phyloP scores from a whole-genome alignment of 441 rosid genomes.

The Corymbia calophylla region DNA sequence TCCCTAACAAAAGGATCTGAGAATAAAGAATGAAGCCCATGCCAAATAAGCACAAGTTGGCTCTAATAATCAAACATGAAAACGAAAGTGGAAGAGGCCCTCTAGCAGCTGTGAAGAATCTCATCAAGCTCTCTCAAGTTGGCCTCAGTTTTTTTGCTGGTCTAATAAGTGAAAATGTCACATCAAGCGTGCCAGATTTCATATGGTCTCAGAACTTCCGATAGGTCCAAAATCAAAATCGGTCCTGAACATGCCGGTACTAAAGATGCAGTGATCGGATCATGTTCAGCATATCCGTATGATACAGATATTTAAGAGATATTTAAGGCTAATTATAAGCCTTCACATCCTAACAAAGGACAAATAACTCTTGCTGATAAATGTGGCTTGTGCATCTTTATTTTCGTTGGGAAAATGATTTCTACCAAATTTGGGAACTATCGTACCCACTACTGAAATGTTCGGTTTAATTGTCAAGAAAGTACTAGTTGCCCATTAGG shows the following conservation, averaged over 20 bases:
- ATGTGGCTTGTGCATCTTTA: background rate
- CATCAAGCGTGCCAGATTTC: background rate
- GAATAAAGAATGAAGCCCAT: background rate
- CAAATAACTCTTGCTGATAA: background rate
- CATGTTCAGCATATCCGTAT: background rate
- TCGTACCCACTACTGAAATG: background rate
- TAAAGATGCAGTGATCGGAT: background rate
- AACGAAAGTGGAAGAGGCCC: background rate
- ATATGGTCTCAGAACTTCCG: background rate
- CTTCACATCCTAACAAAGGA: background rate
- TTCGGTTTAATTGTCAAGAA: background rate
- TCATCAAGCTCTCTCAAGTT: background rate
- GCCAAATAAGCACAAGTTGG: background rate
- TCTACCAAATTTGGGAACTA: background rate
- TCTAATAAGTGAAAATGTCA: background rate
- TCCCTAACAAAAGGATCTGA: background rate
- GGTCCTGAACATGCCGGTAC: rapidly evolving
- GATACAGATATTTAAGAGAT: background rate
- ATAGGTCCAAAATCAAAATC: background rate
- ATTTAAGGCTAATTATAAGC: background rate
- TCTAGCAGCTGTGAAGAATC: background rate
- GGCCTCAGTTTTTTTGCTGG: background rate
- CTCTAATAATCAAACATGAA: background rate
- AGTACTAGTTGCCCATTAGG: background rate
- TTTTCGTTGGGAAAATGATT: background rate